A percentile compares a stretch with the other conserved stretches of the same genome.
Conservation (phyloP, 1,284 basidiomycete genomes). For the Ceratobasidium sp. region DNA sequence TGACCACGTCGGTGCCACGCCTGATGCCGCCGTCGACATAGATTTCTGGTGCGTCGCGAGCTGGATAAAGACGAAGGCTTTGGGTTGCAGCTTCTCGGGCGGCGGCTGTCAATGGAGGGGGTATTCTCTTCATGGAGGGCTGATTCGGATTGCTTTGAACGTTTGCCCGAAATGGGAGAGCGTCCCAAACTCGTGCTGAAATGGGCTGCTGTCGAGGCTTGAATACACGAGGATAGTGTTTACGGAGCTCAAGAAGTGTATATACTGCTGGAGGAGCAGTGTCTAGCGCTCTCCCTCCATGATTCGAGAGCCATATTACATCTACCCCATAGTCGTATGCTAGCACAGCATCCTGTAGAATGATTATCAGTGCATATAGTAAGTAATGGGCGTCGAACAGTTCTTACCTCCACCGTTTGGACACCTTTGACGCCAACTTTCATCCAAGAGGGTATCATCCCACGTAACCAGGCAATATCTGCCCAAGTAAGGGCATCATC, state of each 20-base stretch:
- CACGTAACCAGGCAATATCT: slow-evolving; percentile 42
- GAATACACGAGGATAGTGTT: slow-evolving; percentile 52
- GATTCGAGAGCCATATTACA: slow-evolving; percentile 54
- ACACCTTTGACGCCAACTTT: slow-evolving; percentile 40
- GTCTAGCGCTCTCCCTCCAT: slow-evolving; percentile 46
- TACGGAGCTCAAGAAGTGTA: slow-evolving; percentile 52
- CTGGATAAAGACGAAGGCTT: slow-evolving; percentile 15
- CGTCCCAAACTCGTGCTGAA: slow-evolving; percentile 2
- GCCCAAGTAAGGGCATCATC: slow-evolving; percentile 42
- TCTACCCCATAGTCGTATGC: slow-evolving; percentile 52
- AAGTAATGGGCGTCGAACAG: background rate
- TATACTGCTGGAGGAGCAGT: slow-evolving; percentile 53
- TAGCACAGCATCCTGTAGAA: slow-evolving; percentile 50
- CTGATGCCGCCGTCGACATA: slow-evolving; percentile 56
- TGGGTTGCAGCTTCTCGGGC: slow-evolving; percentile 18
- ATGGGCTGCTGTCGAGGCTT: slow-evolving; percentile 45
- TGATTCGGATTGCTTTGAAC: slow-evolving; percentile 42
- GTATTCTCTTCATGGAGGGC: slow-evolving; percentile 25
- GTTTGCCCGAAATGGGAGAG: background rate
- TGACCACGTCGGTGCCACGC: slow-evolving; percentile 56
- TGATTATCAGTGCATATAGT: background rate
- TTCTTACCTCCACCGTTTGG: slow-evolving; percentile 41
- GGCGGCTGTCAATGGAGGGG: slow-evolving; percentile 8
- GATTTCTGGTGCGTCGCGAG: slow-evolving; percentile 42
- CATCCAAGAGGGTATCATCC: slow-evolving; percentile 37